A percentile compares a stretch with the other conserved stretches of the same genome.
Conservation (phyloP, 1,139 yeast species). For the Kurtzmaniella natalensis region DNA sequence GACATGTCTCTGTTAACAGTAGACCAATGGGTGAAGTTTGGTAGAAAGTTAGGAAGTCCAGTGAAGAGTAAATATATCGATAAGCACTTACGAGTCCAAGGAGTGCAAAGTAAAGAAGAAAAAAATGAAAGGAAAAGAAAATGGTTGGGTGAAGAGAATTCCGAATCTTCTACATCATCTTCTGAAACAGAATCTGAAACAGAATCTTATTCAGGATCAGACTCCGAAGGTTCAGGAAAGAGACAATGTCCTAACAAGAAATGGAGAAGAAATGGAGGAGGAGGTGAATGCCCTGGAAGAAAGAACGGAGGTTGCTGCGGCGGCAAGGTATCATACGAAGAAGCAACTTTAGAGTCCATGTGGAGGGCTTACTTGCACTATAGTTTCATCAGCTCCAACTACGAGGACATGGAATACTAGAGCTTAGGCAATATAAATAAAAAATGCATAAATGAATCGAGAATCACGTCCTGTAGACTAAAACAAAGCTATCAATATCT, state of each 20-base stretch:
- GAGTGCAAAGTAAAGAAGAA: conserved; percentile 8
- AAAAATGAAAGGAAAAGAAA: conserved; percentile 9
- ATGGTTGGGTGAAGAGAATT: too few relatives aligned
- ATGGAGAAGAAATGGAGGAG: conserved; percentile 6
- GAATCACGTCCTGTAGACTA: too few relatives aligned
- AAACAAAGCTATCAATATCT: too few relatives aligned
- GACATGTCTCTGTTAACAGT: conserved; percentile 56
- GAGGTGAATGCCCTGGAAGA: conserved; percentile 7
- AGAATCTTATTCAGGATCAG: too few relatives aligned
- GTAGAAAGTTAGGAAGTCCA: conserved; percentile 48
- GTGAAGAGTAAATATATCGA: conserved; percentile 13
- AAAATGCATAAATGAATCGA: too few relatives aligned
- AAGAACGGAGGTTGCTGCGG: conserved; percentile 7
- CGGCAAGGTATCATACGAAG: conserved; percentile 2
- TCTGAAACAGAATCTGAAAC: too few relatives aligned
- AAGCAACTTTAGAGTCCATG: conserved; percentile 21
- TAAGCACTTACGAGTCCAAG: conserved; percentile 5
- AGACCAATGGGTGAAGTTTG: conserved; percentile 55
- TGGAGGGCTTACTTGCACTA: conserved; percentile 46
- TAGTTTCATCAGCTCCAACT: conserved; percentile 62
- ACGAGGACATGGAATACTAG: conserved; percentile 41
- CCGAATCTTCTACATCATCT: too few relatives aligned
- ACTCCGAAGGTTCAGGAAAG: conserved; percentile 41
- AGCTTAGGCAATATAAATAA: too few relatives aligned
- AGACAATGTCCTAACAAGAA: conserved; percentile 4